phyloP scores from a whole-genome alignment of 805 yeast genomes.

The Barnettozyma sp. region DNA sequence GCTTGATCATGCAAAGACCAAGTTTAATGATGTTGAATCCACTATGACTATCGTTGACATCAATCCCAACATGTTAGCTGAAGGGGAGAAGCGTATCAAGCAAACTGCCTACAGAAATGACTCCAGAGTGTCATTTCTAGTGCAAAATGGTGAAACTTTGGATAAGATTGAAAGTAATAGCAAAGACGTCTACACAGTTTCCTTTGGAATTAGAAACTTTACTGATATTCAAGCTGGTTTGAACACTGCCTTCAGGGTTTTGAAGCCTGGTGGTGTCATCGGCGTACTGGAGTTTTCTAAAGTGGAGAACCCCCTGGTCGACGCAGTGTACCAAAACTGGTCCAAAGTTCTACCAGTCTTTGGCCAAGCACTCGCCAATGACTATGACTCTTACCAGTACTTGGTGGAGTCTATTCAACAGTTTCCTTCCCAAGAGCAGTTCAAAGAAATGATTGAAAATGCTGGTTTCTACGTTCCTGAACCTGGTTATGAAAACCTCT shows the following conservation, averaged over 20 bases:
- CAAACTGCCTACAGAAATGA: slow-evolving; percentile 45
- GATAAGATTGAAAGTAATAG: slow-evolving; percentile 80
- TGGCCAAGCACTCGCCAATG: slow-evolving; percentile 95
- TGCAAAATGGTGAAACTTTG: slow-evolving; percentile 88
- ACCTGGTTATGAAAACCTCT: slow-evolving; percentile 86
- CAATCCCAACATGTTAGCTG: slow-evolving; percentile 91
- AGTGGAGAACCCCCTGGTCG: slow-evolving; percentile 73
- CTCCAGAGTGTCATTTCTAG: slow-evolving; percentile 67
- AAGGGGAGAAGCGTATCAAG: slow-evolving; percentile 75
- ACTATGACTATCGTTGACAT: slow-evolving; percentile 92
- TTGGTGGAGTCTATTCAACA: slow-evolving; percentile 88
- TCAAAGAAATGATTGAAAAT: slow-evolving; percentile 83
- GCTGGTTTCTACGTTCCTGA: slow-evolving; percentile 93
- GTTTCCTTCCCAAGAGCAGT: slow-evolving; percentile 89
- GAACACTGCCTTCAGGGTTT: slow-evolving; percentile 89
- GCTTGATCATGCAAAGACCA: slow-evolving; percentile 78
- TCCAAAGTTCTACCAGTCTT: slow-evolving; percentile 83
- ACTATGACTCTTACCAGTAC: slow-evolving; percentile 93
- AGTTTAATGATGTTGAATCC: slow-evolving; percentile 66
- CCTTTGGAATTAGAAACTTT: slow-evolving; percentile 96
- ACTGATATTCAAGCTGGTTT: slow-evolving; percentile 92
- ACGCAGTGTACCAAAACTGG: slow-evolving; percentile 77
- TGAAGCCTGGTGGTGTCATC: slow-evolving; percentile 96
- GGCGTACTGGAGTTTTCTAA: slow-evolving; percentile 94
- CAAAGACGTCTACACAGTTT: slow-evolving; percentile 92